These are phyloP conservation scores for Candida morakotiae DNA, from an alignment of 805 yeast species.

Conservation along the genomic window DNA sequence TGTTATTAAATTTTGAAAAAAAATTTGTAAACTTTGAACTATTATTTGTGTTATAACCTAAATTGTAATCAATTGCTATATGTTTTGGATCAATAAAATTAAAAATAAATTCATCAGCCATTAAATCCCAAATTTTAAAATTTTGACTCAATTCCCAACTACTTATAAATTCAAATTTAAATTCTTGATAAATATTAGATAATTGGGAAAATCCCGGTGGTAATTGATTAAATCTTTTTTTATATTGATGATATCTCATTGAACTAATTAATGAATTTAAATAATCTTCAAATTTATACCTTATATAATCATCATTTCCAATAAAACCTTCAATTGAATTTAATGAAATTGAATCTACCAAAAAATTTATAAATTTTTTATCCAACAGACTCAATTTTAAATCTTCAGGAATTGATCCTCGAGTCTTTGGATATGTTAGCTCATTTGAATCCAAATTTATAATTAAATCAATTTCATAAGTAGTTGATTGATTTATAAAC, in stretches of 20 bases:
- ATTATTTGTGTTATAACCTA: too few relatives aligned
- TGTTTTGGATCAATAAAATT: constrained; percentile 41
- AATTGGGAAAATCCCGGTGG: constrained; percentile 40
- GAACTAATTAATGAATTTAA: constrained; percentile 70
- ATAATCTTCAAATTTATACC: constrained; percentile 89
- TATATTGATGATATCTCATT: constrained; percentile 63
- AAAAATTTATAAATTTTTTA: constrained; percentile 65
- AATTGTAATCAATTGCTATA: constrained; percentile 14
- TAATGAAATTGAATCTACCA: constrained; percentile 30
- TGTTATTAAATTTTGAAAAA: constrained; percentile 20
- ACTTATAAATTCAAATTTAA: constrained; percentile 27
- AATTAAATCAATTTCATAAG: constrained; percentile 61
- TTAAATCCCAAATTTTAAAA: constrained; percentile 36
- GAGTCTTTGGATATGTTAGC: constrained; percentile 39
- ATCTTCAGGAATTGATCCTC: constrained; percentile 23
- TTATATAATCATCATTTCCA: constrained; percentile 73
- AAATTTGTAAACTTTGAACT: constrained; percentile 15
- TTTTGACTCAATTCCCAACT: constrained; percentile 33
- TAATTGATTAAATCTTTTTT: constrained; percentile 30
- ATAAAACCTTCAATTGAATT: constrained; percentile 25
- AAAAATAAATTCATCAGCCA: constrained; percentile 42
- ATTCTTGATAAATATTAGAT: constrained; percentile 22
- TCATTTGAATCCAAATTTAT: constrained; percentile 64
- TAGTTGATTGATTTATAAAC: constrained; percentile 57
- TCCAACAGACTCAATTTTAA: constrained; percentile 45